These are phyloP conservation scores for Barnettozyma botsteinii DNA, from an alignment of 805 yeast species.

Conservation along the genomic window DNA sequence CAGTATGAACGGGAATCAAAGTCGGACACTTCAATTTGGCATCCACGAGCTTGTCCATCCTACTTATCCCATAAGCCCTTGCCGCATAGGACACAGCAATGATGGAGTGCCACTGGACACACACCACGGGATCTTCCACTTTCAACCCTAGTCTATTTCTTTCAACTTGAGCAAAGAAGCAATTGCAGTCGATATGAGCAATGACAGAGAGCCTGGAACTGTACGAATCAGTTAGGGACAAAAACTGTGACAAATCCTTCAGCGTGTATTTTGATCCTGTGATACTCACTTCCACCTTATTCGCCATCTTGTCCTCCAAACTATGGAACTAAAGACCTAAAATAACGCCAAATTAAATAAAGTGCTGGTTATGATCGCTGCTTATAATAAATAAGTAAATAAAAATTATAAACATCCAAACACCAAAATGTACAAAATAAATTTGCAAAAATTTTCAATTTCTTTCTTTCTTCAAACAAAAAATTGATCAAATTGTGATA, in stretches of 20 bases:
- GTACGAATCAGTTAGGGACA: conserved; percentile 43
- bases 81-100: conserved; percentile 94
- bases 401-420: too few relatives aligned
- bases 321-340: too few relatives aligned
- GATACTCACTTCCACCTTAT: not conserved
- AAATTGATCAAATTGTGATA: too few relatives aligned
- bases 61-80: conserved; percentile 67
- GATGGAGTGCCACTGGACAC: conserved; percentile 87
- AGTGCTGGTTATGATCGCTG: too few relatives aligned
- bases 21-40: conserved; percentile 75
- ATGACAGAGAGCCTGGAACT: conserved; percentile 69
- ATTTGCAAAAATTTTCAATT: not conserved
- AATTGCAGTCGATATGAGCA: conserved; percentile 87
- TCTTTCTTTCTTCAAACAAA: not conserved
- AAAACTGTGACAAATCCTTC: conserved; percentile 44
- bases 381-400: too few relatives aligned
- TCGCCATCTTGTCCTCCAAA: not conserved
- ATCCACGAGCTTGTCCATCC: conserved; percentile 66
- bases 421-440: too few relatives aligned
- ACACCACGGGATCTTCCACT: conserved; percentile 76
- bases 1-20: conserved; percentile 81
- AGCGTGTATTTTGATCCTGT: conserved; percentile 38
- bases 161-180: conserved; percentile 94
- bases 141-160: conserved; percentile 64
- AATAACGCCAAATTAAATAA: too few relatives aligned